Evolutionary conservation across 73 alveolate species (phyloP).

Genomic region (Paramecium bursaria): DNA sequence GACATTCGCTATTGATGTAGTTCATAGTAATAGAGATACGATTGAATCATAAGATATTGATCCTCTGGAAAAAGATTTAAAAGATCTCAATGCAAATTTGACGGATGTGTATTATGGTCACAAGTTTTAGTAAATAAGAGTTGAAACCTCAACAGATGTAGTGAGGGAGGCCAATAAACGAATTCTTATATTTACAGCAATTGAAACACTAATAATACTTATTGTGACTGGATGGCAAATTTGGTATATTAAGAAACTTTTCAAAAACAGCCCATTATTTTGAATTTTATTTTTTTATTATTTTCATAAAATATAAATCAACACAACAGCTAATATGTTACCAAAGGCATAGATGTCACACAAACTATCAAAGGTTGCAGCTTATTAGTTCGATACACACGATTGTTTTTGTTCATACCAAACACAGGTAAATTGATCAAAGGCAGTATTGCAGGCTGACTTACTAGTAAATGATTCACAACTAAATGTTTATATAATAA

Average conservation of each 20-base stretch:
- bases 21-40: background rate
- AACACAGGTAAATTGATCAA: slow-evolving; percentile 12
- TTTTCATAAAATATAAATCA: background rate
- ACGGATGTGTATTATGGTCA: slow-evolving; percentile 43
- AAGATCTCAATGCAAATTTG: background rate
- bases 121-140: slow-evolving; percentile 28
- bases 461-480: background rate
- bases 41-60: slow-evolving; percentile 21
- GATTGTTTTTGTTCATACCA: background rate
- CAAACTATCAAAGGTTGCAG: slow-evolving; percentile 18
- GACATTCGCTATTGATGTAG: slow-evolving; percentile 45
- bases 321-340: background rate
- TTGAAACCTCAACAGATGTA: slow-evolving; percentile 7
- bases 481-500: background rate
- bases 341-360: slow-evolving; percentile 21
- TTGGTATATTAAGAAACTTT: slow-evolving; percentile 55
- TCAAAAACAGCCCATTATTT: slow-evolving; percentile 23
- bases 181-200: slow-evolving; percentile 11
- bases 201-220: slow-evolving; percentile 20
- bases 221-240: slow-evolving; percentile 33
- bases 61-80: slow-evolving; percentile 39
- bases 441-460: background rate
- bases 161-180: slow-evolving; percentile 49
- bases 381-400: background rate
- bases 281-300: slow-evolving; percentile 11